Evolutionary conservation across 1,284 basidiomycete species (phyloP).

Genomic region (Pascua guehoae): DNA sequence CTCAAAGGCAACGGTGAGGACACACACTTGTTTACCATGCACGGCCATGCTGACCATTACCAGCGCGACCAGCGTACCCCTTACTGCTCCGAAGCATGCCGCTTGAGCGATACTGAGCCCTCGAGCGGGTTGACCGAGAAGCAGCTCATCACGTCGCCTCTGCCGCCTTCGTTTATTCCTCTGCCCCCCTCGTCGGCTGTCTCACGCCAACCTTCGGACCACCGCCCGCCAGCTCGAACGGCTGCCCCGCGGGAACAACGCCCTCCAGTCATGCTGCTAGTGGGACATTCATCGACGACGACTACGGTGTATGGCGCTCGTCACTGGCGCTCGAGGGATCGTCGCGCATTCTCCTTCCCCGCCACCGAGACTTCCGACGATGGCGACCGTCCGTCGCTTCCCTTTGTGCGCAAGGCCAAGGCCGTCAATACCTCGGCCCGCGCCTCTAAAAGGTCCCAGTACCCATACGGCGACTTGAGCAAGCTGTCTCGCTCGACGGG

Average conservation of each 20-base stretch:
- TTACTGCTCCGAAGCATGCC: conserved; percentile 42
- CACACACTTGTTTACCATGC: not conserved
- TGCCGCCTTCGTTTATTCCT: conserved; percentile 17
- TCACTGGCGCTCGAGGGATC: conserved; percentile 22
- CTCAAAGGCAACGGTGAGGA: conserved; percentile 38
- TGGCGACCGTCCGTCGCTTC: conserved; percentile 3
- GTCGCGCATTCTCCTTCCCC: conserved; percentile 45
- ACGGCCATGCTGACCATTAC: not conserved
- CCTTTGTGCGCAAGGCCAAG: conserved; percentile 35
- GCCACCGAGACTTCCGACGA: conserved; percentile 19
- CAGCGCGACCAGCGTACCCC: conserved; percentile 35
- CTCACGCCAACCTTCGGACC: conserved; percentile 5
- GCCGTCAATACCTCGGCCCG: conserved; percentile 11
- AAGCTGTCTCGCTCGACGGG: conserved; percentile 32
- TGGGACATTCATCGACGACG: not conserved
- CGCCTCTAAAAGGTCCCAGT: conserved; percentile 6
- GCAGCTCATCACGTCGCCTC: conserved; percentile 27
- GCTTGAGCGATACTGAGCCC: conserved; percentile 25
- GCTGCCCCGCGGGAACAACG: not conserved
- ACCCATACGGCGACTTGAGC: conserved; percentile 7
- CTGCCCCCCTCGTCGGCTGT: conserved; percentile 2
- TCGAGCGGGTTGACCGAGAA: conserved; percentile 5
- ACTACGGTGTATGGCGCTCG: too few relatives aligned
- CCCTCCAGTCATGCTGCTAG: not conserved
- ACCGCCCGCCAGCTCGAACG: not conserved